These are phyloP conservation scores for Penicillium sp. DNA, from an alignment of 2,329 filamentous ascomycete species.

Conservation along the genomic window DNA sequence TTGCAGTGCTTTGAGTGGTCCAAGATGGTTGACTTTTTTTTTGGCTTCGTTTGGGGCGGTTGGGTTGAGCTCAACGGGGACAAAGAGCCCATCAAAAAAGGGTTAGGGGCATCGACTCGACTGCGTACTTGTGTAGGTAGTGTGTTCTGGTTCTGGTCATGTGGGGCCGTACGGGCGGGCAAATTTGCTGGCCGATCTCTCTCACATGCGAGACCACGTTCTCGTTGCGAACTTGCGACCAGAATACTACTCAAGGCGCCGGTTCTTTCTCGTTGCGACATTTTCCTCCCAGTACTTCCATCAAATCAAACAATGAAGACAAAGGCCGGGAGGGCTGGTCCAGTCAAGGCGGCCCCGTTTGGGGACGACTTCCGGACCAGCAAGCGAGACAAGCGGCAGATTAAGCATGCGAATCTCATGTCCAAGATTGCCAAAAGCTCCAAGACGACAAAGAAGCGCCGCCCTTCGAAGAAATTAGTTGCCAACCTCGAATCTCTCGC, in stretches of 20 bases:
- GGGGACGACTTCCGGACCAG: constrained; percentile 61
- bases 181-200: constrained; percentile 9
- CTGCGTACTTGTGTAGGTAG: too few species aligned
- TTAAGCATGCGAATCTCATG: constrained; percentile 79
- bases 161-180: constrained; percentile 8
- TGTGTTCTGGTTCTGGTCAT: neutral
- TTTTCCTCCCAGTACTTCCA: neutral
- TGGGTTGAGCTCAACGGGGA: constrained; percentile 20
- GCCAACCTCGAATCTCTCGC: constrained; percentile 74
- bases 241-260: neutral
- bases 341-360: constrained; percentile 20
- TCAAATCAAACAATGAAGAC: constrained; percentile 1
- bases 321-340: constrained; percentile 7
- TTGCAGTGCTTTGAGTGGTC: neutral
- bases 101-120: too few species aligned
- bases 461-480: constrained; percentile 75
- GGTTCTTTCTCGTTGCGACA: constrained; percentile 15
- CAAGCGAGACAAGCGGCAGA: constrained; percentile 80
- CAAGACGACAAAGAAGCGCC: constrained; percentile 63
- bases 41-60: constrained; percentile 3
- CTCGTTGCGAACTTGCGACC: neutral
- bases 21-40: constrained; percentile 3
- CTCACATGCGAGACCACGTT: constrained; percentile 14
- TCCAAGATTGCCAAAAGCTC: constrained; percentile 69
- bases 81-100: constrained; percentile 9